phyloP scores from a whole-genome alignment of 305 asterid species.

The Rubia tinctorum region DNA sequence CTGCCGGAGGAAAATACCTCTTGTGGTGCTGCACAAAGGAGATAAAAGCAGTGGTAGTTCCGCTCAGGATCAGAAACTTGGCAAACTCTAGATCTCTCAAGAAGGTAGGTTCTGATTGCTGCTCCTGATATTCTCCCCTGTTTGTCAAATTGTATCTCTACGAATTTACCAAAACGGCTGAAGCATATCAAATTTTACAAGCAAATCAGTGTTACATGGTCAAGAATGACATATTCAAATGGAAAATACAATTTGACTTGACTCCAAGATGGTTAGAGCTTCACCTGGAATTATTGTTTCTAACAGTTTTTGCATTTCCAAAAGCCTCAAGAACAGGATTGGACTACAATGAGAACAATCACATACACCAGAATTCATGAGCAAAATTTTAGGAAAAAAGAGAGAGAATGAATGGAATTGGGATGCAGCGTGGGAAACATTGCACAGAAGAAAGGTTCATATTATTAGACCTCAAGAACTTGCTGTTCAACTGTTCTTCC shows the following conservation, averaged over 20 bases:
- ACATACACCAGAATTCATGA: conserved; percentile 29
- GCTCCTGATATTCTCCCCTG: conserved; percentile 99
- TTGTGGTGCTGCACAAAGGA: conserved; percentile 95
- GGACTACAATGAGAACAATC: conserved; percentile 61
- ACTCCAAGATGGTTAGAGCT: conserved; percentile 29
- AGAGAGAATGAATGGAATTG: background rate
- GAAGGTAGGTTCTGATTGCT: conserved; percentile 97
- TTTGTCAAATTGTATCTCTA: conserved; percentile 97
- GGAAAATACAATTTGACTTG: conserved; percentile 10
- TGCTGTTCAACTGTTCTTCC: conserved; percentile 99
- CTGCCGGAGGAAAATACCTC: conserved; percentile 48
- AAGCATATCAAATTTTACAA: conserved; percentile 24
- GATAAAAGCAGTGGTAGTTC: conserved; percentile 97
- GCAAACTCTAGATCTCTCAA: conserved; percentile 97
- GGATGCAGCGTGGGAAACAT: background rate
- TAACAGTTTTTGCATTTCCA: conserved; percentile 97
- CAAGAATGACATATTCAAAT: conserved; percentile 10
- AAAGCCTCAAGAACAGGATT: conserved; percentile 99
- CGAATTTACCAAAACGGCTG: conserved; percentile 99
- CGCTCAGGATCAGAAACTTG: conserved; percentile 97
- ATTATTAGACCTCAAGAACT: conserved; percentile 86
- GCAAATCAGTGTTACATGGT: conserved; percentile 5
- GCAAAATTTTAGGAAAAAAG: conserved; percentile 2
- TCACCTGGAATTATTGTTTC: conserved; percentile 99
- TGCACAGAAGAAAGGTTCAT: conserved; percentile 18